Base-by-base conservation (phyloP, 129 eudicot species). In the Flaveria ramosissima region DNA sequence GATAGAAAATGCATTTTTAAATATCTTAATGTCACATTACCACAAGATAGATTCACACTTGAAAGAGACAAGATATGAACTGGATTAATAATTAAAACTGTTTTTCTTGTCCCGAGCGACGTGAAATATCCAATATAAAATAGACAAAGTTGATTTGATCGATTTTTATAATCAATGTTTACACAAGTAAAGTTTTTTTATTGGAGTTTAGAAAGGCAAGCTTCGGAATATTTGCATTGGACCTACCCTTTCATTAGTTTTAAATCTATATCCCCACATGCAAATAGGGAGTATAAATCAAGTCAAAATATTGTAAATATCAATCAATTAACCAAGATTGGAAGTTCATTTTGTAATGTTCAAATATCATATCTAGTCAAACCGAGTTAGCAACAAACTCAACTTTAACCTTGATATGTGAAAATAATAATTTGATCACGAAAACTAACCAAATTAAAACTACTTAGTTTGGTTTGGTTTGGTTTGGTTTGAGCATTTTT, bases 141-240 rank as follows among this genome's bases (percentile, higher is more conserved):
- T 48, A 57, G 76, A 57, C 70, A 57, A 43, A n/a, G 59, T 57
- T 55, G 70, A 77, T 77, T 56, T 46, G 50, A 15, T 77, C 32
- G 61, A 77, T 27, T 77, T 56, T 69, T 77, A 69, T 77, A 77
- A 68, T 68, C 60, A 42, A 26, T 23, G 81, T 55, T 47, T 53
- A 19, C 56, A 39, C 24, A 53, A 20, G 1, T 68, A 68, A 77
- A 41, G 17, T 52, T 67, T 60, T 59, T 8, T 23, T 57, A 41
- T 68, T 36, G 24, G 43, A 52, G 56, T 39, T 66, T 76, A 27
- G 20, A 77, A 67, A 60, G 77, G 76, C 71, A 75, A 75, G 50
- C 63, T 61, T 74, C 57, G 75, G 80, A 77, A 72, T 45, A 67
- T 50, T 39, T 73, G 78, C 80, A 48, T 68, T 73, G 71, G 46